Base-by-base conservation (phyloP, 176 grass and related monocot genomes). In the Cenchrus americanus region DNA sequence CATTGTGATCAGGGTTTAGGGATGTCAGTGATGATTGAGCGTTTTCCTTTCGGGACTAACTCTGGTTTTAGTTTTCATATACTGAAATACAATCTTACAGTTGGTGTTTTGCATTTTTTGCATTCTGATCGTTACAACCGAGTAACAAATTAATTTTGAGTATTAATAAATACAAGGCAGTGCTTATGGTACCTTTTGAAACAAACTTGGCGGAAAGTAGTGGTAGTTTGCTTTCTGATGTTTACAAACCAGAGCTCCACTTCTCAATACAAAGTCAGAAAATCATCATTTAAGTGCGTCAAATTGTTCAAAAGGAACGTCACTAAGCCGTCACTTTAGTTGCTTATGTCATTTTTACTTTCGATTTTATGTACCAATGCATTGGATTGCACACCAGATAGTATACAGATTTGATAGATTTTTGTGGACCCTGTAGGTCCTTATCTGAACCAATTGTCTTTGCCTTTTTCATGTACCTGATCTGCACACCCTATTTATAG, bases 401-500 rank as follows among this genome's bases (percentile, higher is more conserved):
- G 23, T 54, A 17, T 5, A 59, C 10, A 34, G 5, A 26, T 24
- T 40, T 70, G 23, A 42, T 47, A 67, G 50, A 67, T 78, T 79
- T 77, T 47, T 66, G 74, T 75, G 62, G 46, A 11, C 55, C 82
- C 23, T 44, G 30, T 46, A 55, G 50, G 50, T 78, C 62, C 67
- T 73, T 26, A 5, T 66, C 30, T 59, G 41, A 78, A 67, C 17
- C 34, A 53, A 52, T 79, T 83, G 27, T 44, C 67, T n/a, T 59
- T 5, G 34, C 79, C 42, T 73, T 86, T 83, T 86, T 68, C n/a
- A 43, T 83, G 41, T 73, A 42, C 58, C 73, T 66, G 83, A 78
- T 82, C n/a, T 68, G 73, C 59, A 9, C 64, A 41, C 22, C 10
- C 61, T 68, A 78, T 66, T 82, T 83, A 79, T 68, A 74, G n/a